Percentiles rank a stretch among this genome's conserved stretches.
These are phyloP conservation scores for Ceriops zippeliana DNA, from an alignment of 345 rosid genomes.

Conservation along the genomic window DNA sequence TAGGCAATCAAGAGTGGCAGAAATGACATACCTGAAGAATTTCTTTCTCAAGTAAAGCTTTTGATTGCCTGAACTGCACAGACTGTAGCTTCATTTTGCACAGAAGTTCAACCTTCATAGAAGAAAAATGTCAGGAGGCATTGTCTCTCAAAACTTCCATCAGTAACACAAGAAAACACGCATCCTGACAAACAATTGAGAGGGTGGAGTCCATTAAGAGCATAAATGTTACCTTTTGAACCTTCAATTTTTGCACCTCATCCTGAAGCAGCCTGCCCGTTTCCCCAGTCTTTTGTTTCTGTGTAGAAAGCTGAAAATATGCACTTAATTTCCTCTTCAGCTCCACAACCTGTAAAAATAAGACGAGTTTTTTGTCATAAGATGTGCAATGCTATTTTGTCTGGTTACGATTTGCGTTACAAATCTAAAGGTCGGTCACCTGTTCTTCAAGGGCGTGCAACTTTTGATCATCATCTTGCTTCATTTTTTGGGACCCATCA, in stretches of 20 bases:
- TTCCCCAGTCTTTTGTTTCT: slow-evolving; percentile 9
- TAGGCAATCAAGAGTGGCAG: background rate
- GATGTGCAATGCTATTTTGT: too few relatives aligned
- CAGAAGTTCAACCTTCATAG: slow-evolving; percentile 22
- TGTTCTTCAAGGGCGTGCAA: slow-evolving; percentile 19
- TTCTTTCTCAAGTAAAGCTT: slow-evolving; percentile 31
- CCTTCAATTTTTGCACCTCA: slow-evolving; percentile 28
- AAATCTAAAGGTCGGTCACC: background rate
- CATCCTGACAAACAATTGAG: too few relatives aligned
- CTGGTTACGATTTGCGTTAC: background rate
- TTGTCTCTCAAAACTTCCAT: background rate
- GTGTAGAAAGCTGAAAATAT: slow-evolving; percentile 19
- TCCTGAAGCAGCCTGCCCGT: background rate
- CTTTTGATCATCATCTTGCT: slow-evolving; percentile 14
- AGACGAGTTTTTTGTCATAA: background rate
- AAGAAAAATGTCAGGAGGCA: background rate
- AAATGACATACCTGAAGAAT: slow-evolving; percentile 24
- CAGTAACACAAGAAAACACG: background rate
- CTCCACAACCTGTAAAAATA: slow-evolving; percentile 19
- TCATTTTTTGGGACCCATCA: slow-evolving; percentile 1
- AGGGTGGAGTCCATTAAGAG: too few relatives aligned
- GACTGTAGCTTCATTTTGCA: slow-evolving; percentile 32
- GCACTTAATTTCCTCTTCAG: slow-evolving; percentile 21
- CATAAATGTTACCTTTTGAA: slow-evolving; percentile 22
- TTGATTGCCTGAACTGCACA: slow-evolving; percentile 29